phyloP scores from a whole-genome alignment of 139 green algal species.

The Dunaliella primolecta region DNA sequence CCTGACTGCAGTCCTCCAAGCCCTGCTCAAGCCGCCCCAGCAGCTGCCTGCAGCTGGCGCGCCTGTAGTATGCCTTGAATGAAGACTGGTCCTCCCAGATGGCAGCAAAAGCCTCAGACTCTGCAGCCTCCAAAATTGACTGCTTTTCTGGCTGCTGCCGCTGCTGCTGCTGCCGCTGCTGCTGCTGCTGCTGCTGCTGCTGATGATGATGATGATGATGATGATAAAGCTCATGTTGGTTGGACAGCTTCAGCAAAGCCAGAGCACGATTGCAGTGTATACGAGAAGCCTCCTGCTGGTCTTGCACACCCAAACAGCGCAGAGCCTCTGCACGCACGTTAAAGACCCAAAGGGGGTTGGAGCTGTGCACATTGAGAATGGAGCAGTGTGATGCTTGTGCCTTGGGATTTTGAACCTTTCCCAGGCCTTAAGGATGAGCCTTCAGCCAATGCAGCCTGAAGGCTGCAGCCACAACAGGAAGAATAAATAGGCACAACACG shows the following conservation, averaged over 20 bases:
- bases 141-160: neutral
- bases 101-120: neutral
- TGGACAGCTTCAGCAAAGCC: conserved; percentile 7
- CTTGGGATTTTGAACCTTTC: neutral
- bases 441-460: neutral
- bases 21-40: neutral
- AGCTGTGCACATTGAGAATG: neutral
- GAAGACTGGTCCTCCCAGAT: neutral
- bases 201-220: neutral
- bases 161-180: neutral
- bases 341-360: neutral
- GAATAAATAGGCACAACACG: no score
- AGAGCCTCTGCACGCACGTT: neutral
- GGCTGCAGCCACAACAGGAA: neutral
- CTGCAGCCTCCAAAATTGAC: neutral
- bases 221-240: neutral
- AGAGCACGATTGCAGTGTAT: conserved; percentile 21
- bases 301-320: neutral
- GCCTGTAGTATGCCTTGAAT: neutral
- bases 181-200: conserved; percentile 9
- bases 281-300: neutral
- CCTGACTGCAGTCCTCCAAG: neutral
- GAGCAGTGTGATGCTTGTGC: no score
- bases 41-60: no score
- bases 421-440: neutral